Evolutionary conservation across 352 stramenopile genomes (phyloP), one percentile per base, ranked within the genome.

Genomic region (Plasmopara halstedii): DNA sequence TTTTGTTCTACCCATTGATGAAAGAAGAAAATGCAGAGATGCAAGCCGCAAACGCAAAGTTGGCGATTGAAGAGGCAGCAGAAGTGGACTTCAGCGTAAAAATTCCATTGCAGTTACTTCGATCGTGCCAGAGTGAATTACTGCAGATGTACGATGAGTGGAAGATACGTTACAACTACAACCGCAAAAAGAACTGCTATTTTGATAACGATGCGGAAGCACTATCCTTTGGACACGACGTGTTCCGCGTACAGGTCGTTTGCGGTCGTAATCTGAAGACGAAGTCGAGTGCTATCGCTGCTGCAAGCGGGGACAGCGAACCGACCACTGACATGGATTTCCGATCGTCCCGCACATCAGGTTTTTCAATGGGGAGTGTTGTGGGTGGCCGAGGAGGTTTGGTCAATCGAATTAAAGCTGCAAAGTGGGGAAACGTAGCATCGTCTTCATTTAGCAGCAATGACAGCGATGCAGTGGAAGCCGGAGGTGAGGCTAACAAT

Each of bases 51-150:
- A 67, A 70, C 1, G 70, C 74, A 1, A 89, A 85, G 37, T 42
- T 89, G 14, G 79, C 68, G n/a, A 60, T 87, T 14, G 82, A 93
- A 59, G 78, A 93, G 48, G 74, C 72, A 2, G 62, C 69, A 0
- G 82, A 93, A 40, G 76, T 93, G 0, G 79, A 85, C 15, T 85
- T 76, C 18, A 93, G 76, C 36, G 76, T 88, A 6, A 85, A 81
- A 36, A 79, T 93, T 33, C 82, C 82, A 25, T 54, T 90, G 23
- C 76, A 89, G 46, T 58, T 93, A 43, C 67, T 93, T 20, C 70
- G 59, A 1, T 65, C 89, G 17, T 91, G 79, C 35, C 72, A 86
- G 15, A 52, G 57, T 9, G 82, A 93, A 51, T 58, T 93, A 18
- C 48, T 67, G 39, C 68, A 86, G 35, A 86, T 86, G 67, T 77